These are phyloP conservation scores for Pythium insidiosum DNA, from an alignment of 352 stramenopile species.

Conservation along the genomic window DNA sequence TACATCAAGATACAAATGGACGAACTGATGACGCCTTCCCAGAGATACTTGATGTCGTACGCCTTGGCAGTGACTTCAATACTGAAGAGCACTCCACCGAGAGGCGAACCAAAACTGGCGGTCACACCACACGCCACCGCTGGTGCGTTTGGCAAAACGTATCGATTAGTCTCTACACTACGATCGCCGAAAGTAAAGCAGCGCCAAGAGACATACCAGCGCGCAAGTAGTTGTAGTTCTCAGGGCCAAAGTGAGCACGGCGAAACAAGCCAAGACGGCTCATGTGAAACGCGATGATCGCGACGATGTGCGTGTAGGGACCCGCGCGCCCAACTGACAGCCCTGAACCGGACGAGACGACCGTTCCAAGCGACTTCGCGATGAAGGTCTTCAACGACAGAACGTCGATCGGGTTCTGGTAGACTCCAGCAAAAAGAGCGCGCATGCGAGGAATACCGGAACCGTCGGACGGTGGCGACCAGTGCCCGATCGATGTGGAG, in stretches of 20 bases:
- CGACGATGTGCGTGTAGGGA: slow-evolving; percentile 69
- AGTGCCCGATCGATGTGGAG: slow-evolving; percentile 50
- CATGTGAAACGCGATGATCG: slow-evolving; percentile 67
- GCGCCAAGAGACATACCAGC: slow-evolving; percentile 33
- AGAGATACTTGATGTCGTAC: slow-evolving; percentile 82
- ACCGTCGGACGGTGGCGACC: slow-evolving; percentile 56
- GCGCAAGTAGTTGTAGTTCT: slow-evolving; percentile 67
- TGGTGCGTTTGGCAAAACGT: too few species aligned
- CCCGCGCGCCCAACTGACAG: slow-evolving; percentile 62
- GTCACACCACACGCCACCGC: slow-evolving; percentile 73
- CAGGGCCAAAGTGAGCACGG: slow-evolving; percentile 49
- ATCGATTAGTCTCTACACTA: too few species aligned
- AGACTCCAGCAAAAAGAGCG: slow-evolving; percentile 62
- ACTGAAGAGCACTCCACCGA: slow-evolving; percentile 74
- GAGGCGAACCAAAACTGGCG: slow-evolving; percentile 68
- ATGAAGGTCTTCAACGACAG: slow-evolving; percentile 58
- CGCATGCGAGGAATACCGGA: slow-evolving; percentile 75
- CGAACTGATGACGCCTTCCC: slow-evolving; percentile 76
- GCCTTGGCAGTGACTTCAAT: slow-evolving; percentile 83
- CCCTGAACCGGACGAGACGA: slow-evolving; percentile 52
- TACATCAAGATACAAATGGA: slow-evolving; percentile 75
- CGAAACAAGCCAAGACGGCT: slow-evolving; percentile 59
- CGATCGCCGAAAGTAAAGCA: too few species aligned
- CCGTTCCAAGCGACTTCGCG: slow-evolving; percentile 56
- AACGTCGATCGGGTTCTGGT: slow-evolving; percentile 59